phyloP scores from a whole-genome alignment of 257 asterid species.

The Primulina huaijiensis region DNA sequence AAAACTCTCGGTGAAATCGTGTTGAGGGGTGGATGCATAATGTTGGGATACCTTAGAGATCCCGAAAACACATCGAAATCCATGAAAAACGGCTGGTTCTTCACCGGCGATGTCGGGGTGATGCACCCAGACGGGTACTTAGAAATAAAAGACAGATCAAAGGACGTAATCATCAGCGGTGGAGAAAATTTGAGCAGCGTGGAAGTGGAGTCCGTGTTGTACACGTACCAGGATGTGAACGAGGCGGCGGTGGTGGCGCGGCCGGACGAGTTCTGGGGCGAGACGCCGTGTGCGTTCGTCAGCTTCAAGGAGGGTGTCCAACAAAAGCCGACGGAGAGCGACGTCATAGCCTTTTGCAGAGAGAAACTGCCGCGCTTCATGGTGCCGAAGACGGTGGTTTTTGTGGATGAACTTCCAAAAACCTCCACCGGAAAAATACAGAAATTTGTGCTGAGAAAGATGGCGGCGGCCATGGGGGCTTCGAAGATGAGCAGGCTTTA shows the following conservation, averaged over 20 bases:
- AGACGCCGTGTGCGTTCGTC: constrained; percentile 34
- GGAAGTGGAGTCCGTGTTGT: constrained; percentile 33
- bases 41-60: constrained; percentile 32
- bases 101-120: constrained; percentile 32
- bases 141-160: constrained; percentile 20
- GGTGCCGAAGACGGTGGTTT: constrained; percentile 32
- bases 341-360: constrained; percentile 24
- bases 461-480: constrained; percentile 16
- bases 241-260: constrained; percentile 38
- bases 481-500: neutral
- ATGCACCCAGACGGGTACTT: constrained; percentile 36
- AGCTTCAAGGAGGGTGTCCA: constrained; percentile 13
- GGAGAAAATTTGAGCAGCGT: constrained; percentile 36
- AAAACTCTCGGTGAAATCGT: constrained; percentile 27
- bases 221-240: constrained; percentile 25
- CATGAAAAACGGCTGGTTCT: constrained; percentile 31
- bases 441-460: constrained; percentile 27
- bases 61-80: constrained; percentile 27
- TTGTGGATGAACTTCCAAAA: constrained; percentile 29
- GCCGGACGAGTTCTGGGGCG: constrained; percentile 35
- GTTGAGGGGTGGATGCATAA: constrained; percentile 24
- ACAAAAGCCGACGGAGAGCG: constrained; percentile 24
- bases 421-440: constrained; percentile 34
- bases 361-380: constrained; percentile 28
- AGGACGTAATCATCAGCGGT: constrained; percentile 26